Percentiles rank a stretch among this genome's conserved stretches.
These are phyloP conservation scores for Circinella umbellata DNA, from an alignment of 371 early-diverging fungal species.

Conservation along the genomic window DNA sequence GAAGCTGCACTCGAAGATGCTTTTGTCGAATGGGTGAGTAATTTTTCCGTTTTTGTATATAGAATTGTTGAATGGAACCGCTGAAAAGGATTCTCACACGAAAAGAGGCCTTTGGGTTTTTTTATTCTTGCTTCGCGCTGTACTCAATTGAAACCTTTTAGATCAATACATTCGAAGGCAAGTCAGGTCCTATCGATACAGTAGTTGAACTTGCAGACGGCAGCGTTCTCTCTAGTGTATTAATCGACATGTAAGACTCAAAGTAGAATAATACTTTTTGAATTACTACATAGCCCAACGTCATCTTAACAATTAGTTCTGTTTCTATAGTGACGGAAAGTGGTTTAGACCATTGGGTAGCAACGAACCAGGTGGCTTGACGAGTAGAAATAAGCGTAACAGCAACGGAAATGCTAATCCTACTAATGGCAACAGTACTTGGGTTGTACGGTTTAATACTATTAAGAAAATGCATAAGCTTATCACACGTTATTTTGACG, in stretches of 20 bases:
- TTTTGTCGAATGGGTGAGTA: conserved; percentile 59
- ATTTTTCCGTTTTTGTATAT: neutral
- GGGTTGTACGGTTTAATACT: conserved; percentile 91
- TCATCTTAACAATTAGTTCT: neutral
- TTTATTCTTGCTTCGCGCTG: too few species aligned
- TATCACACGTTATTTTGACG: conserved; percentile 86
- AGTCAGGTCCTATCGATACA: conserved; percentile 64
- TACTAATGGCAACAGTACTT: conserved; percentile 66
- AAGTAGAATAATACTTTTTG: neutral
- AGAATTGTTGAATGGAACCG: neutral
- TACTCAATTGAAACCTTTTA: conserved; percentile 20
- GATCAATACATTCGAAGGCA: conserved; percentile 77
- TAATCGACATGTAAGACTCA: conserved; percentile 78
- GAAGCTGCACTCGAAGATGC: conserved; percentile 59
- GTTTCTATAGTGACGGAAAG: conserved; percentile 70
- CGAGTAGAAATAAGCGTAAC: conserved; percentile 26
- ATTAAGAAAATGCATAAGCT: conserved; percentile 89
- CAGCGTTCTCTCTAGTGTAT: conserved; percentile 77
- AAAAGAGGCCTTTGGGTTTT: too few species aligned
- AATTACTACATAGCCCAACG: neutral
- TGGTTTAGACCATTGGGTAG: conserved; percentile 82
- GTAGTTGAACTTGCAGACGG: conserved; percentile 85
- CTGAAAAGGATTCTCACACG: neutral
- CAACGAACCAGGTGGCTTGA: conserved; percentile 9
- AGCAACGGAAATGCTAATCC: conserved; percentile 39